These are phyloP conservation scores for Cladosporium colombiae DNA, from an alignment of 2,329 filamentous ascomycete genomes.

Conservation along the genomic window DNA sequence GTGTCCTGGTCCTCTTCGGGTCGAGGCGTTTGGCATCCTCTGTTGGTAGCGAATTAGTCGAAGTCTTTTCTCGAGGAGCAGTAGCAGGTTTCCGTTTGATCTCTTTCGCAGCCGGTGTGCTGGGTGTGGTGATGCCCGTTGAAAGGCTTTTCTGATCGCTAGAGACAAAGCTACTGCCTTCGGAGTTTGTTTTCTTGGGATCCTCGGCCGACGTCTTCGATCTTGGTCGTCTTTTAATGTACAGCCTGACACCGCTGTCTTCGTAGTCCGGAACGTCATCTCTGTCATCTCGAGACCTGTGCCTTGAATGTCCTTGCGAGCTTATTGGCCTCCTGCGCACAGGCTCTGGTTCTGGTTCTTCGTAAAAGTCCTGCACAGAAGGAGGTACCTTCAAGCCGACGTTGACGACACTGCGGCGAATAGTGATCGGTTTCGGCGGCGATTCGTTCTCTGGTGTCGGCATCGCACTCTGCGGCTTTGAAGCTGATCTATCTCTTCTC, in stretches of 20 bases:
- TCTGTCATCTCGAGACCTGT: slow-evolving; percentile 27
- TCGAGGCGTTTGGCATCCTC: slow-evolving; percentile 2
- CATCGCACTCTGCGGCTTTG: slow-evolving; percentile 23
- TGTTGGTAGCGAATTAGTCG: slow-evolving; percentile 5
- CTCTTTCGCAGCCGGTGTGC: slow-evolving; percentile 25
- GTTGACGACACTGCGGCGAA: slow-evolving; percentile 34
- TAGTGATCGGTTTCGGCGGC: slow-evolving; percentile 33
- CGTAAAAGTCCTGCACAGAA: slow-evolving; percentile 34
- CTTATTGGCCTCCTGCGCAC: slow-evolving; percentile 28
- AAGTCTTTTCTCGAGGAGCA: slow-evolving; percentile 4
- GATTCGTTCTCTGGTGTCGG: slow-evolving; percentile 30
- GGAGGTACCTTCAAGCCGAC: slow-evolving; percentile 38
- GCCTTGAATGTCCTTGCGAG: slow-evolving; percentile 26
- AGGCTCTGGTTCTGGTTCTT: slow-evolving; percentile 29
- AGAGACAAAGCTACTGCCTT: slow-evolving; percentile 33
- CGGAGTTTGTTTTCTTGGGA: slow-evolving; percentile 27
- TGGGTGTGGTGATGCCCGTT: slow-evolving; percentile 36
- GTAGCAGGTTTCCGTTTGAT: slow-evolving; percentile 1
- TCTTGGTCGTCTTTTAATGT: slow-evolving; percentile 34
- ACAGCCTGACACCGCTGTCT: slow-evolving; percentile 36
- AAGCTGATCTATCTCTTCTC: slow-evolving; percentile 42
- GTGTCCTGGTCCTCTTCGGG: background rate
- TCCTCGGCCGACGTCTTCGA: slow-evolving; percentile 25
- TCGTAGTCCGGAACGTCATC: slow-evolving; percentile 34
- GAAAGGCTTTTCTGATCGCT: slow-evolving; percentile 31